Conservation (phyloP, 257 asterid species). For the Scutellaria baicalensis region DNA sequence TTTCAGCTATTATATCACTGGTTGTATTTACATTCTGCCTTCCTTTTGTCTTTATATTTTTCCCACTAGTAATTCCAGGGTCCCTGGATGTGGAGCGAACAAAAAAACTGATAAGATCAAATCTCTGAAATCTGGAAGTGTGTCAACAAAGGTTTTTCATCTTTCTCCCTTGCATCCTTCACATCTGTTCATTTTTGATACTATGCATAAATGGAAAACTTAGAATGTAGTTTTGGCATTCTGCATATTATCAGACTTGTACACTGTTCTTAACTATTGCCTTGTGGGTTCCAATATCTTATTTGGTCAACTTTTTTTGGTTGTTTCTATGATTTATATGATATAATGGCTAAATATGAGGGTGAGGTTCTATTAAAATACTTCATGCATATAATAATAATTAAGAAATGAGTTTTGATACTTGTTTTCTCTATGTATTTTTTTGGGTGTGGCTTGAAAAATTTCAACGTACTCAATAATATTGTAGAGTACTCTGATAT, state of each 20-base stretch:
- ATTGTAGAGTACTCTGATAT: neutral
- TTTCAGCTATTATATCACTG: neutral
- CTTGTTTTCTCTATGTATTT: neutral
- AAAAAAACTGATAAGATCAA: slow-evolving; percentile 33
- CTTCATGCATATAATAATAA: neutral
- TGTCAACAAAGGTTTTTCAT: slow-evolving; percentile 50
- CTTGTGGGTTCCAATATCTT: neutral
- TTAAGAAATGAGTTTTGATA: neutral
- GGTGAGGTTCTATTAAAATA: neutral
- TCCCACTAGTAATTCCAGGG: slow-evolving; percentile 49
- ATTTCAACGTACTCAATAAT: neutral
- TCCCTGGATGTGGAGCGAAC: slow-evolving; percentile 24
- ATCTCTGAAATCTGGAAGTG: slow-evolving; percentile 55
- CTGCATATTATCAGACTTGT: neutral
- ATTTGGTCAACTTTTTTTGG: neutral
- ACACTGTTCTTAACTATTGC: neutral
- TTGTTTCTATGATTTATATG: neutral
- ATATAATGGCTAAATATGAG: slow-evolving; percentile 6
- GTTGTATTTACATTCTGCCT: neutral
- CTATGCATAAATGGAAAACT: neutral
- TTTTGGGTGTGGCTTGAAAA: neutral
- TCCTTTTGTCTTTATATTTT: slow-evolving; percentile 11
- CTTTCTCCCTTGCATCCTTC: neutral
- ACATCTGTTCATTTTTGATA: neutral
- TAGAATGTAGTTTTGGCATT: neutral